A percentile compares a stretch with the other conserved stretches of the same genome.
phyloP scores from a whole-genome alignment of 2,329 filamentous ascomycete genomes.

The Fusarium zealandicum region DNA sequence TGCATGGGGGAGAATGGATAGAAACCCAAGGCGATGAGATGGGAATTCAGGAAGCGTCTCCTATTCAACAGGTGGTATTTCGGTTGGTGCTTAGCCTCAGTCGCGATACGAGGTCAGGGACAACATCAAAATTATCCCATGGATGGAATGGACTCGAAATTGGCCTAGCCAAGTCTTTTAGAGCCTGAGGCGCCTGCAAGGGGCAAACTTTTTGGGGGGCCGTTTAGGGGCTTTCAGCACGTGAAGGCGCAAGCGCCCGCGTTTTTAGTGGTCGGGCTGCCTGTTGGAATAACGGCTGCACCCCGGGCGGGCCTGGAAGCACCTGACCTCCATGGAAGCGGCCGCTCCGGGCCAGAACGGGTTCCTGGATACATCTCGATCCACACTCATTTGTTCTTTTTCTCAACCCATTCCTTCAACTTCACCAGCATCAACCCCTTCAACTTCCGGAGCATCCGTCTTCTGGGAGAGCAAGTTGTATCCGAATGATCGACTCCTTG shows the following conservation, averaged over 20 bases:
- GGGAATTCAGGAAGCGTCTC: conserved; percentile 18
- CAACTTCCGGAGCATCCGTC: conserved; percentile 5
- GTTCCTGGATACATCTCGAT: too few species aligned
- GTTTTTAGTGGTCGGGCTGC: conserved; percentile 1
- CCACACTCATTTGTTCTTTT: neutral
- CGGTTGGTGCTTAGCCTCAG: conserved; percentile 26
- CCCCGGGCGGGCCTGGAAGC: too few species aligned
- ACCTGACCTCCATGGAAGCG: too few species aligned
- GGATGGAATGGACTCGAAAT: conserved; percentile 14
- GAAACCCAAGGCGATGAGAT: conserved; percentile 1
- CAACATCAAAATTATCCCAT: conserved; percentile 20
- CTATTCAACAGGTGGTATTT: conserved; percentile 6
- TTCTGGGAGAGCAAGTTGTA: conserved; percentile 1
- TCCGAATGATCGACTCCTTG: neutral
- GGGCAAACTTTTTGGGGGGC: conserved; percentile 11
- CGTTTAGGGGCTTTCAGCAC: conserved; percentile 8
- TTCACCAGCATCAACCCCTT: conserved; percentile 3
- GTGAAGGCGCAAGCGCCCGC: conserved; percentile 12
- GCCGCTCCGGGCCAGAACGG: too few species aligned
- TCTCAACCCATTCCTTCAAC: conserved; percentile 17
- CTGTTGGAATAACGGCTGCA: too few species aligned
- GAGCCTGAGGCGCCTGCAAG: neutral
- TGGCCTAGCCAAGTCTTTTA: conserved; percentile 13
- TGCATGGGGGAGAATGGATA: neutral
- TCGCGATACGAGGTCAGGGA: conserved; percentile 27